A percentile compares a stretch with the other conserved stretches of the same genome.
phyloP scores from a whole-genome alignment of 2,329 filamentous ascomycete genomes.

The Ophiostoma angusticollis region DNA sequence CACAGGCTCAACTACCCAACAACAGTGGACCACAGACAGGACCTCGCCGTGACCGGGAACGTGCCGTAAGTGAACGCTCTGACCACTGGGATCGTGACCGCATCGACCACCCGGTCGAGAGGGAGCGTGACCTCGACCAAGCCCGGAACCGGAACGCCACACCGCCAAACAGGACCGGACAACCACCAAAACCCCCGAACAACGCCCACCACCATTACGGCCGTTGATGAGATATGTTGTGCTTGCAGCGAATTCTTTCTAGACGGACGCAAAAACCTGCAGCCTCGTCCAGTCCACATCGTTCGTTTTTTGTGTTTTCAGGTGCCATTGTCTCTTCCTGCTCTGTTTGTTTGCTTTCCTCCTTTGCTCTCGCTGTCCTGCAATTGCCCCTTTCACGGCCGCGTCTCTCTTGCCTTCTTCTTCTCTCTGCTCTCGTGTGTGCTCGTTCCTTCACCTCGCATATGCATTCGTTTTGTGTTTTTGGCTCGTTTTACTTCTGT shows the following conservation, averaged over 20 bases:
- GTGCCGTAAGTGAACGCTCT: slow-evolving; percentile 8
- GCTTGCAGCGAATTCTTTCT: no score
- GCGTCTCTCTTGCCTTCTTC: no score
- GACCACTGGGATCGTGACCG: slow-evolving; percentile 6
- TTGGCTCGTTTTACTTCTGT: no score
- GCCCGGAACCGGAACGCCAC: slow-evolving; percentile 12
- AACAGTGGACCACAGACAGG: slow-evolving; percentile 10
- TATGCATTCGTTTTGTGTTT: no score
- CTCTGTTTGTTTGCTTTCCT: no score
- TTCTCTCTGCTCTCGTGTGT: no score
- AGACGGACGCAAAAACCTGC: background rate
- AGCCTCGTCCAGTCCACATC: background rate
- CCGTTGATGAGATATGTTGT: slow-evolving; percentile 6
- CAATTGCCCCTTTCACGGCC: no score
- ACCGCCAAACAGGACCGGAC: slow-evolving; percentile 12
- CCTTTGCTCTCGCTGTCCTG: no score
- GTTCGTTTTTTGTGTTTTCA: slow-evolving; percentile 2
- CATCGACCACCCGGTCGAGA: slow-evolving; percentile 2
- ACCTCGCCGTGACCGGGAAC: slow-evolving; percentile 8
- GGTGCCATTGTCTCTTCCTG: no score
- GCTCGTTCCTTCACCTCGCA: no score
- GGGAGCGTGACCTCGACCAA: slow-evolving; percentile 8
- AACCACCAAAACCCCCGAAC: slow-evolving; percentile 3
- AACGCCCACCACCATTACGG: slow-evolving; percentile 8
- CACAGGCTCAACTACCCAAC: slow-evolving; percentile 12